Base-by-base conservation (phyloP, 192 early-diverging fungal species). In the Linnemannia hyalina region DNA sequence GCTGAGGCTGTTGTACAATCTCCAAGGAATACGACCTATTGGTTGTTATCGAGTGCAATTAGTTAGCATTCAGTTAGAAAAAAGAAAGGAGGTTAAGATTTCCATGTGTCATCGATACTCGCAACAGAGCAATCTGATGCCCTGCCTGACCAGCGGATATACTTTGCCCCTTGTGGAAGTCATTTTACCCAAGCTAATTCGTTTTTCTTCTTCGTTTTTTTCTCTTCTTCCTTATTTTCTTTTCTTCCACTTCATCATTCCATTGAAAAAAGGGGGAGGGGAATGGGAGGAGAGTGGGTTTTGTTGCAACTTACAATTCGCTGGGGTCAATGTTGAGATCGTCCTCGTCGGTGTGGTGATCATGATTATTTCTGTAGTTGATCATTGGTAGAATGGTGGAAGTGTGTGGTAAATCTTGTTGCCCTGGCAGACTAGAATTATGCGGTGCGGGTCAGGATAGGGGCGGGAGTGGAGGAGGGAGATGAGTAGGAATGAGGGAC, bases 1-100 rank as follows among this genome's bases (percentile, higher is more conserved):
- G 80, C 68, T 91, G 88, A 38, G 95, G 95, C 75, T 96, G 94
- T 81, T 96, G 95, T 6, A 93, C 93, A 76, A 96, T 93, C 38
- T 91, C 84, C 35, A 96, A 86, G n/a, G 85, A 82, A 74, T 90
- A 93, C 26, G 85, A 78, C 54, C 88, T 91, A 15, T 10, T 73
- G 60, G 55, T 60, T 65, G 29, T 32, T 57, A 6, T 55, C 22
- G 13, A 46, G 44, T 46, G 44, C 13, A 46, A 23, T 55, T 55
- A 2, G 57, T 7, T 7, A 29, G n/a, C 2, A n/a, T 26, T 9
- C 57, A 60, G 26, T 13, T 0, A 4, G 29, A 65, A 32, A 23
- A 60, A 26, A 70, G 26, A 15, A 18, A 65, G 60, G 29, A 32
- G 13, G 60, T 65, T 65, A 65, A 32, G 11, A 29, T 65, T 60